Evolutionary conservation across 2,329 filamentous ascomycete genomes (phyloP), one percentile per base, ranked within the genome.

Genomic region (Aspergillus sergii): DNA sequence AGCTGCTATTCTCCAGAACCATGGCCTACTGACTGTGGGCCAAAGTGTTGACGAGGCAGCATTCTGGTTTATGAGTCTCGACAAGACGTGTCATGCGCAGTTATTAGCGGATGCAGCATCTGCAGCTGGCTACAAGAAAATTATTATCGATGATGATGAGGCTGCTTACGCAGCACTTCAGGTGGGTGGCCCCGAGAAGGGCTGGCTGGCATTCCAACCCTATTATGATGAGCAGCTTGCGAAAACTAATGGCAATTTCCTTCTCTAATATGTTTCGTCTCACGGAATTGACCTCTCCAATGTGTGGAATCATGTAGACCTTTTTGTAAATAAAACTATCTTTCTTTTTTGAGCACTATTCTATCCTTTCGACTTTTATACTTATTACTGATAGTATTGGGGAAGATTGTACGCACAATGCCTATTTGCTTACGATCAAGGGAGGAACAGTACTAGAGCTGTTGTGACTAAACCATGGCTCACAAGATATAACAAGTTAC

Each of bases 31-130:
- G 57, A 91, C 89, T 0, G 89, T 91, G 0, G 91, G 91, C 4
- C 71, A 76, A 8, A 93, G 90, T 0, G 90, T 93, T 2, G 90
- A 93, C 71, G 90, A 93, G 76, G 90, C 90, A 1, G 88, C 87
- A 0, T 93, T 89, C 74, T 75, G 92, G 58, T 90, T 91, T 72
- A 87, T 86, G 0, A 78, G 89, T 53, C 82, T 92, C 73, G 90
- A 93, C 75, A 82, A 89, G 56, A 87, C 85, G 53, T 92, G 90
- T 73, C 83, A 87, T 60, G 84, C 91, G 34, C 90, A 93, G 78
- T 79, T 92, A 58, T 79, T 84, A 68, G 86, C 88, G 41, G 90
- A 93, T 77, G 89, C 89, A 0, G 89, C 90, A 11, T 21, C n/a
- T 21, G 45, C 45, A 26, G 26, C n/a, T 26, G 45, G 45, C 26